Evolutionary conservation across 2,329 filamentous ascomycete species (phyloP), one percentile per base, ranked within the genome.

Genomic region (Parasarocladium wereldwijsianum): DNA sequence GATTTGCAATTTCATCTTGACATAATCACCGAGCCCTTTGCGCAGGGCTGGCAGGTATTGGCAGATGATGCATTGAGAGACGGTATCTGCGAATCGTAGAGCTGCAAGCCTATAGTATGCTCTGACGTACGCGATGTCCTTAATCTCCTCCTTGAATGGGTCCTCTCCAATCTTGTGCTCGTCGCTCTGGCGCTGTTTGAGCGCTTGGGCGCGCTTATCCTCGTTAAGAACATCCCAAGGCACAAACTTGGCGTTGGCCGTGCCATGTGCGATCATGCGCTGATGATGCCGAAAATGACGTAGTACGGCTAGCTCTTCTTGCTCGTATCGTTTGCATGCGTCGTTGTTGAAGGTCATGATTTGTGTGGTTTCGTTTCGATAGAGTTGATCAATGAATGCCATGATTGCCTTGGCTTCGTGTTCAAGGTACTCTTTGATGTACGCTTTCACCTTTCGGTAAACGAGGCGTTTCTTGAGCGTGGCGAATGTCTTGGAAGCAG

Each of bases 31-130:
- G 4, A 66, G 51, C 6, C 51, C 40, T 2, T 41, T 35, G 7
- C 55, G 49, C 6, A 67, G 54, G 3, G 51, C 45, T 0, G 64
- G 63, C 5, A 69, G 54, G 44, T 66, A 54, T 4, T 61, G 58
- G 8, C 60, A 62, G 8, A 61, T 55, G 32, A 68, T 48, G 27
- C 60, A 54, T 15, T 67, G 54, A 2, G 58, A 51, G 6, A 61
- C 53, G 3, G 52, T 47, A 32, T 85, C 77, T 1, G 71, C 60
- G 40, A 83, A 78, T 2, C 77, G 65, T 19, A 62, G 53, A 0
- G 70, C 66, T 0, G 79, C 76, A 4, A 76, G 65, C 26, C 69
- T 60, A 43, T 85, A 85, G 46, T 84, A 85, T 0, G 67, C 76
- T 0, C 75, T 58, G 25, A 81, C 62, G 4, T 71, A 70, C 0